Base-by-base conservation (phyloP, 345 rosid species). In the Excoecaria cochinchinensis region DNA sequence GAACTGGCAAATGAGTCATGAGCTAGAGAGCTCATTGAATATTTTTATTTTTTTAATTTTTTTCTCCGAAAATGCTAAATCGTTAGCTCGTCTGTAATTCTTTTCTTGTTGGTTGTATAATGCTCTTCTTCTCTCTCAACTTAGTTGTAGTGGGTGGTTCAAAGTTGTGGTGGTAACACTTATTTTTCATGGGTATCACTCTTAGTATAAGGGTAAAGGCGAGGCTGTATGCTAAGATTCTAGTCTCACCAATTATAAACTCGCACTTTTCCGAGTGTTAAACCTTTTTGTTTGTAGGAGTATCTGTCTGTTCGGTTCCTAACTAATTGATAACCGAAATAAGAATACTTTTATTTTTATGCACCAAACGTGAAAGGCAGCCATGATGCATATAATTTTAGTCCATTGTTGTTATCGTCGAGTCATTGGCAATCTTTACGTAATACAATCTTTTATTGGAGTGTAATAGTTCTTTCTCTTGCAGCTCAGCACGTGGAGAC, bases 401-500 rank as follows among this genome's bases (percentile, higher is more conserved):
- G 31, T 31, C 31, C 31, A 31, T 31, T 31, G 31, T 31, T 31
- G 1, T 2, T 31, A 31, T 31, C 2, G 31, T 31, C 31, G 31
- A 31, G 31, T 31, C 31, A 31, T 31, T 31, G 31, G 31, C 1
- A 31, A 31, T 31, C 3, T 15, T 53, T 2, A 21, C n/a, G 68
- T 42, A 38, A 40, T 15, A 6, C 19, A 0, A 57, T 57, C 15
- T 25, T 25, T 50, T 19, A 3, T 40, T 42, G 48, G 47, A 65
- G 24, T 65, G 50, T 36, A 62, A 42, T 40, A 19, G 31, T 17
- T 42, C 38, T n/a, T 24, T 40, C 14, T 39, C 55, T 59, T 36
- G 74, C 82, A 69, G 77, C 22, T 53, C 63, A 47, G 69, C 62
- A 50, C 50, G 72, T 60, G 65, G 42, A 55, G 63, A 59, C 58